These are phyloP conservation scores for Saccharomyces hybrid DNA, from an alignment of 1,139 yeast genomes.

Conservation along the genomic window DNA sequence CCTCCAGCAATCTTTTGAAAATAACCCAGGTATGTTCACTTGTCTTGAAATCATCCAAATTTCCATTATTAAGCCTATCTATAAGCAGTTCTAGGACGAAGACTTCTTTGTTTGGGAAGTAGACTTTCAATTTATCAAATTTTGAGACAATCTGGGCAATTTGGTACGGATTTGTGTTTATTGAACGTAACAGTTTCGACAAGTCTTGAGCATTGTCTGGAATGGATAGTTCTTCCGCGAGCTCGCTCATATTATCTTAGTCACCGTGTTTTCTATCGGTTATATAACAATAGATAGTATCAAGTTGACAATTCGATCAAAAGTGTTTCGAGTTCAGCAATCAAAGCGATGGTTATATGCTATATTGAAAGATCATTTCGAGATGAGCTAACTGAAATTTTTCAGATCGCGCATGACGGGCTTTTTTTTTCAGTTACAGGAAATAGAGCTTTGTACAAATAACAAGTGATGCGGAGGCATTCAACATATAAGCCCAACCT, in stretches of 20 bases:
- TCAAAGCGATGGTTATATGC: too few species aligned
- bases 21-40: conserved; percentile 42
- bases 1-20: conserved; percentile 37
- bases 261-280: too few species aligned
- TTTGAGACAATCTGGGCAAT: conserved; percentile 39
- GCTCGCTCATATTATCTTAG: conserved; percentile 9
- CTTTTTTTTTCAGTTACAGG: not conserved
- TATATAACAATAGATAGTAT: too few species aligned
- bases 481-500: not conserved
- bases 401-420: not conserved
- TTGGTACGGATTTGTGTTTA: conserved; percentile 33
- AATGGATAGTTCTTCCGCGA: conserved; percentile 20
- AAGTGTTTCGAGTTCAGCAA: too few species aligned
- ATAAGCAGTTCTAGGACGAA: conserved; percentile 61
- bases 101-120: conserved; percentile 52
- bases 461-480: not conserved
- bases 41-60: conserved; percentile 37
- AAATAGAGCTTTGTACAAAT: not conserved
- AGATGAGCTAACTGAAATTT: not conserved
- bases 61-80: conserved; percentile 53
- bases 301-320: too few species aligned
- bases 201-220: conserved; percentile 43
- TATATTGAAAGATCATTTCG: not conserved
- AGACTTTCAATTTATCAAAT: conserved; percentile 39
- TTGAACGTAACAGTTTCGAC: conserved; percentile 58